Evolutionary conservation across 176 grass and related monocot genomes (phyloP).

Genomic region (Bolboschoenus planiculmis): DNA sequence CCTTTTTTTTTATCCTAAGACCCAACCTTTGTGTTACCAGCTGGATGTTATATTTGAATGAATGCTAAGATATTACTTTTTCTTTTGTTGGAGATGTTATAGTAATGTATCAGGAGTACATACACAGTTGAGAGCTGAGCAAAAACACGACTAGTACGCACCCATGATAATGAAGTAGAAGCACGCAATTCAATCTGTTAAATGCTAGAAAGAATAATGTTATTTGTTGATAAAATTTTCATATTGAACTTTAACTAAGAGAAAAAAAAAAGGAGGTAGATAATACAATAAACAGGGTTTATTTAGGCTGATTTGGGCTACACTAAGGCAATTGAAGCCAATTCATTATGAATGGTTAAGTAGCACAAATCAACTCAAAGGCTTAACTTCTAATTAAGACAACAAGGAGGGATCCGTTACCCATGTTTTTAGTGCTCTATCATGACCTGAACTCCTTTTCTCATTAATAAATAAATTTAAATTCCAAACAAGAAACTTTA

Average conservation of each 20-base stretch:
- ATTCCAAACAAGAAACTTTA: neutral
- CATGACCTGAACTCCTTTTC: neutral
- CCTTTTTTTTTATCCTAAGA: neutral
- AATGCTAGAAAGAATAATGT: constrained; percentile 9
- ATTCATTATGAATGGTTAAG: neutral
- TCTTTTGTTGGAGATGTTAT: neutral
- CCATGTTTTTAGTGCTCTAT: neutral
- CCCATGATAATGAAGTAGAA: constrained; percentile 67
- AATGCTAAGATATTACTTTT: neutral
- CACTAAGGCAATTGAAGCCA: neutral
- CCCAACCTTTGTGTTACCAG: neutral
- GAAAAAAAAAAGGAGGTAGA: neutral
- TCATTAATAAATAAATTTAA: neutral
- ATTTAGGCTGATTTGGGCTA: neutral
- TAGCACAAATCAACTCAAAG: neutral
- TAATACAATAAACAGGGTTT: neutral
- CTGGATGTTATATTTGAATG: neutral
- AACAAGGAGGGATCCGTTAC: neutral
- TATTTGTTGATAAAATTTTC: neutral
- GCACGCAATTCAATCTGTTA: constrained; percentile 84
- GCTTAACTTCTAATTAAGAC: neutral
- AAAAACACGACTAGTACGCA: constrained; percentile 62
- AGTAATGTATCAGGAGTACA: constrained; percentile 12
- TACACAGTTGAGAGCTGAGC: constrained; percentile 85
- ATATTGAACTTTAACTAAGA: neutral